Percentiles rank a stretch among this genome's conserved stretches.
These are phyloP conservation scores for Saksenaea vasiformis DNA, from an alignment of 371 early-diverging fungal genomes.

Conservation along the genomic window DNA sequence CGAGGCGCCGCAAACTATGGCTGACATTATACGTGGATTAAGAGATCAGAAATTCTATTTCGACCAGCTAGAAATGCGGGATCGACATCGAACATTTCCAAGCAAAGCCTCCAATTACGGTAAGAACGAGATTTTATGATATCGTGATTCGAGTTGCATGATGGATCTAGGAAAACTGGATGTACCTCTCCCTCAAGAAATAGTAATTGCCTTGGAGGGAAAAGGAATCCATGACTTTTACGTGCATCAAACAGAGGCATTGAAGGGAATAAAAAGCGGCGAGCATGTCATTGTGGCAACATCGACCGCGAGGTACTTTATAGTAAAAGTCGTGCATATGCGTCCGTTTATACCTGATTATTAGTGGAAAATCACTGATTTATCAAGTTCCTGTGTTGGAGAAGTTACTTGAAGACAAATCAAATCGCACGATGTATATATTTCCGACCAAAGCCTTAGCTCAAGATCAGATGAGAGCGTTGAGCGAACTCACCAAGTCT, in stretches of 20 bases:
- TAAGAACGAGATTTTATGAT: neutral
- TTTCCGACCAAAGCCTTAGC: conserved; percentile 82
- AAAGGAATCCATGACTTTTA: conserved; percentile 55
- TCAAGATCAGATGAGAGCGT: conserved; percentile 71
- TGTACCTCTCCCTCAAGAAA: conserved; percentile 15
- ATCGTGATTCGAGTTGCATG: neutral
- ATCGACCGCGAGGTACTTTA: conserved; percentile 63
- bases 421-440: conserved; percentile 55
- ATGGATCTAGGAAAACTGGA: conserved; percentile 19
- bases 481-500: conserved; percentile 35
- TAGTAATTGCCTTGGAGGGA: conserved; percentile 26
- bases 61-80: conserved; percentile 25
- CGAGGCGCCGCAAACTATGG: conserved; percentile 1
- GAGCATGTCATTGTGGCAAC: conserved; percentile 69
- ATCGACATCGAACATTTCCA: conserved; percentile 20
- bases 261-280: conserved; percentile 45
- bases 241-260: conserved; percentile 70
- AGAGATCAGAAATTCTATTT: conserved; percentile 29
- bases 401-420: conserved; percentile 39
- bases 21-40: conserved; percentile 22
- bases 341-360: neutral
- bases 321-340: neutral
- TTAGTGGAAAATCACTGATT: conserved; percentile 79
- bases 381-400: conserved; percentile 74
- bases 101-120: conserved; percentile 23